phyloP scores from a whole-genome alignment of 1,139 yeast species.

The Diutina siamensis region DNA sequence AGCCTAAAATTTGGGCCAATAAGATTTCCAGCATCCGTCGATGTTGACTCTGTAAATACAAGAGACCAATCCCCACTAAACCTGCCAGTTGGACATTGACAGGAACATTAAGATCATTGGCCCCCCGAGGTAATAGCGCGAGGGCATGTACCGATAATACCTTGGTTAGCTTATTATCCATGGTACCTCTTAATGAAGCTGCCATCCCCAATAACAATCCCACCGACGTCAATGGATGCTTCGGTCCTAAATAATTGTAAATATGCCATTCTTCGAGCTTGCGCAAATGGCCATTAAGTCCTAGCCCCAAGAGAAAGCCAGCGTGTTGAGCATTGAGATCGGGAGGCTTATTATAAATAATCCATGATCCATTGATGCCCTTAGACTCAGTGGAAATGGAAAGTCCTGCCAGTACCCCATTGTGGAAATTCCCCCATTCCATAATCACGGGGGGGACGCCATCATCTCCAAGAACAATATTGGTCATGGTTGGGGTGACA shows the following conservation, averaged over 20 bases:
- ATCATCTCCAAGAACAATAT: conserved; percentile 48
- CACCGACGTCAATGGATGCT: conserved; percentile 73
- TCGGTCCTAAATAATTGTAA: conserved; percentile 85
- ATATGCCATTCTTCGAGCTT: conserved; percentile 93
- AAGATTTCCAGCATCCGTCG: conserved; percentile 80
- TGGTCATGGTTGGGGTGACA: conserved; percentile 57
- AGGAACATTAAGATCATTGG: conserved; percentile 80
- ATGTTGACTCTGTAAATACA: conserved; percentile 70
- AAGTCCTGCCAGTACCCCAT: conserved; percentile 84
- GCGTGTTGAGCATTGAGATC: conserved; percentile 75
- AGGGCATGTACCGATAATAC: conserved; percentile 90
- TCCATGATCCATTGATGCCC: conserved; percentile 87
- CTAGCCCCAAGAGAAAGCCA: conserved; percentile 87
- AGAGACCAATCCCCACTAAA: conserved; percentile 74
- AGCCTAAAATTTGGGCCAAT: conserved; percentile 51
- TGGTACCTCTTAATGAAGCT: conserved; percentile 73
- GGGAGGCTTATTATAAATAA: conserved; percentile 73
- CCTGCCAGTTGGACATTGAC: conserved; percentile 87
- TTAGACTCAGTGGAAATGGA: conserved; percentile 58
- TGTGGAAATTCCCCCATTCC: conserved; percentile 87
- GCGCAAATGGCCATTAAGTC: conserved; percentile 80
- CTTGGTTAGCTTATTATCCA: conserved; percentile 81
- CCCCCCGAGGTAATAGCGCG: conserved; percentile 83
- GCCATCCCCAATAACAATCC: conserved; percentile 89
- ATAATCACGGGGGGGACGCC: conserved; percentile 37